Conservation (phyloP, 2,329 filamentous ascomycete species). For the Elsinoe necatrix region DNA sequence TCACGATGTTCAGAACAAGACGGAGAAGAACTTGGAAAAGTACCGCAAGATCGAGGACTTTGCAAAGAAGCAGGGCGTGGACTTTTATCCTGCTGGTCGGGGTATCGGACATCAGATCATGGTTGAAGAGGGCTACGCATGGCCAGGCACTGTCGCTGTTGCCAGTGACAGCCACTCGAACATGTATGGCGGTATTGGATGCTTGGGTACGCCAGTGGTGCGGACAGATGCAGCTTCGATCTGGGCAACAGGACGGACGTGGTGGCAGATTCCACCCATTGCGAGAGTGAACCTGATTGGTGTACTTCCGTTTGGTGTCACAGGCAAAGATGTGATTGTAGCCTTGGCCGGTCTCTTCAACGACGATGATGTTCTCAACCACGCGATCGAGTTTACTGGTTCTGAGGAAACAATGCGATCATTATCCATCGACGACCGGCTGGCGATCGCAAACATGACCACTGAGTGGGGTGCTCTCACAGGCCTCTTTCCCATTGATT, state of each 20-base stretch:
- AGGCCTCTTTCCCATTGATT: slow-evolving; percentile 74
- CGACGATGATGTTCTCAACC: slow-evolving; percentile 81
- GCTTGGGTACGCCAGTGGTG: slow-evolving; percentile 72
- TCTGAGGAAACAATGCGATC: slow-evolving; percentile 66
- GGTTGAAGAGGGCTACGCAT: slow-evolving; percentile 76
- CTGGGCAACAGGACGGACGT: slow-evolving; percentile 73
- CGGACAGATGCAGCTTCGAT: slow-evolving; percentile 80
- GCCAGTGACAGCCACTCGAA: slow-evolving; percentile 72
- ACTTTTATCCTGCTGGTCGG: slow-evolving; percentile 66
- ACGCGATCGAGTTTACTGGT: slow-evolving; percentile 80
- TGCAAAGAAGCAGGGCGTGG: slow-evolving; percentile 65
- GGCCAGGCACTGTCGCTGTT: slow-evolving; percentile 77
- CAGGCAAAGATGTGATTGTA: slow-evolving; percentile 90
- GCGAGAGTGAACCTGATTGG: slow-evolving; percentile 73
- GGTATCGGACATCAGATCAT: slow-evolving; percentile 91
- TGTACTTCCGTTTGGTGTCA: slow-evolving; percentile 66
- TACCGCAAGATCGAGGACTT: slow-evolving; percentile 76
- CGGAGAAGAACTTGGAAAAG: slow-evolving; percentile 69
- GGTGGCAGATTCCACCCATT: slow-evolving; percentile 83
- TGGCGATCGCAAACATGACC: slow-evolving; percentile 74
- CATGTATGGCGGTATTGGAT: slow-evolving; percentile 74
- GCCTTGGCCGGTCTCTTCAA: slow-evolving; percentile 81
- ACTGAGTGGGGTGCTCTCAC: slow-evolving; percentile 71
- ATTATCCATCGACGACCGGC: slow-evolving; percentile 61
- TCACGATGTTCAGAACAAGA: slow-evolving; percentile 82